phyloP scores from a whole-genome alignment of 257 asterid genomes.

The Solanum verrucosum region DNA sequence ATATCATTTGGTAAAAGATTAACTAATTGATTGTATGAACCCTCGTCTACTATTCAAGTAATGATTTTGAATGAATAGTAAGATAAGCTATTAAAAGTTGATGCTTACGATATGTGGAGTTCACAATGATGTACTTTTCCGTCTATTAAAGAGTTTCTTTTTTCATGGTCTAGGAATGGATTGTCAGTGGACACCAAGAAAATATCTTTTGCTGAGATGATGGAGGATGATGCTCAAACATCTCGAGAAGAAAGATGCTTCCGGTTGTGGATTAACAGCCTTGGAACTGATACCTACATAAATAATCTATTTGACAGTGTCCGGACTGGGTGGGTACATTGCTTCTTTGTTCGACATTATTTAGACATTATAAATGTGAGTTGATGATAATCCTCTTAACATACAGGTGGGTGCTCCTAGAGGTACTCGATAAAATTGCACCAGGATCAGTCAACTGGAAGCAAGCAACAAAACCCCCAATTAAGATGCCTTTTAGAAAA shows the following conservation, averaged over 20 bases:
- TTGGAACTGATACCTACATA: slow-evolving; percentile 67
- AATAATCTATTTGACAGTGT: slow-evolving; percentile 83
- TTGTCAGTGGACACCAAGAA: slow-evolving; percentile 49
- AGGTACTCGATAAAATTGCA: slow-evolving; percentile 62
- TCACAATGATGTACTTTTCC: not conserved
- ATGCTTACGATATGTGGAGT: not conserved
- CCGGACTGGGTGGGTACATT: slow-evolving; percentile 51
- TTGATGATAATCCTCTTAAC: slow-evolving; percentile 9
- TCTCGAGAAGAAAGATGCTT: slow-evolving; percentile 96
- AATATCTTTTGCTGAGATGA: slow-evolving; percentile 66
- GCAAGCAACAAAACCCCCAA: slow-evolving; percentile 78
- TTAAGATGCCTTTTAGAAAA: slow-evolving; percentile 78
- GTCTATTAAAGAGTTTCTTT: not conserved
- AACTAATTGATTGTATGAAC: not conserved
- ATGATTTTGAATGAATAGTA: not conserved
- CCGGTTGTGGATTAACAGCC: slow-evolving; percentile 92
- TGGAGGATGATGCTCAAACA: slow-evolving; percentile 88
- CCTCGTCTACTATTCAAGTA: not conserved
- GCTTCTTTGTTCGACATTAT: slow-evolving; percentile 7
- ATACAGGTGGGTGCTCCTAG: slow-evolving; percentile 70
- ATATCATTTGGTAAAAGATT: not conserved
- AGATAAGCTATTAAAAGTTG: not conserved
- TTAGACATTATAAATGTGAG: not conserved
- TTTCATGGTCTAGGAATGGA: slow-evolving; percentile 54
- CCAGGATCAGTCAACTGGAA: slow-evolving; percentile 80